phyloP scores from a whole-genome alignment of 495 filamentous ascomycete species.

The Amniculicola lignicola region DNA sequence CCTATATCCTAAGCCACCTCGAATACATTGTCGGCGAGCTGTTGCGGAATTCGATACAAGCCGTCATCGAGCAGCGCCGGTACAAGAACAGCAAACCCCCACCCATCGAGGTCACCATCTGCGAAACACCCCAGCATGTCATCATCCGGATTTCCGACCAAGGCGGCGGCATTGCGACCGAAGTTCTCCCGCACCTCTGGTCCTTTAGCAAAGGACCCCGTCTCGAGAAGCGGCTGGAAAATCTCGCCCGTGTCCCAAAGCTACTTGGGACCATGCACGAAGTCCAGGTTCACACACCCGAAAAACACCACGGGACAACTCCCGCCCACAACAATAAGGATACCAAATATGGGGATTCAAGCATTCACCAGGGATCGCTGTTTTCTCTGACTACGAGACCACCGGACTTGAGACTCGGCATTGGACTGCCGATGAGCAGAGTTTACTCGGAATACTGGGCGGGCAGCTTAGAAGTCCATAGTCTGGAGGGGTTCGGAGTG shows the following conservation, averaged over 20 bases:
- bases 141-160: constrained; percentile 95
- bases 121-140: constrained; percentile 91
- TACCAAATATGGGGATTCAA: constrained; percentile 34
- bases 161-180: constrained; percentile 83
- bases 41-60: constrained; percentile 90
- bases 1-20: constrained; percentile 91
- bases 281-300: constrained; percentile 52
- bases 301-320: constrained; percentile 8
- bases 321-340: constrained; percentile 21
- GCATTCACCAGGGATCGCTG: constrained; percentile 57
- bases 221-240: constrained; percentile 67
- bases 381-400: constrained; percentile 73
- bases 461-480: constrained; percentile 86
- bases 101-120: constrained; percentile 89
- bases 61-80: constrained; percentile 69
- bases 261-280: constrained; percentile 96
- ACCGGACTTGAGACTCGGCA: constrained; percentile 84
- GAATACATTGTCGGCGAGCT: constrained; percentile 98
- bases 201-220: constrained; percentile 90
- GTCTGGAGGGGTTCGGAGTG: constrained; percentile 93
- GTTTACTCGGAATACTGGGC: constrained; percentile 99
- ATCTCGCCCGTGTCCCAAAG: constrained; percentile 80
- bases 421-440: constrained; percentile 88
- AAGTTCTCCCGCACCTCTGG: constrained; percentile 88
- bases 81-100: constrained; percentile 52